Evolutionary conservation across 495 filamentous ascomycete species (phyloP), one percentile per base, ranked within the genome.

Genomic region (Bombardia bombarda): DNA sequence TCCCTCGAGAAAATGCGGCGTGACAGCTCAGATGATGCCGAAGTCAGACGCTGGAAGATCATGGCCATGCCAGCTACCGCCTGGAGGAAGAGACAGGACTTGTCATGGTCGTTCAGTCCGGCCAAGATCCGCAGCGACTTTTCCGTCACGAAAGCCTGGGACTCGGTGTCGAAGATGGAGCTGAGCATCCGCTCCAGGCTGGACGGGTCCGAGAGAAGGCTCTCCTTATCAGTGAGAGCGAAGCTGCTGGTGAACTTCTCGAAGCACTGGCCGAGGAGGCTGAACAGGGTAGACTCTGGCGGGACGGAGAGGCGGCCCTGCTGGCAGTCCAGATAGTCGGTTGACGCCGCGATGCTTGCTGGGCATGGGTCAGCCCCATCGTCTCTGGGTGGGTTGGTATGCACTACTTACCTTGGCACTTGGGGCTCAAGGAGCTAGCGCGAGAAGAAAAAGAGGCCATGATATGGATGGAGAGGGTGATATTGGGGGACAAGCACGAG

Each of bases 41-140:
- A 26, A 12, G 8, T 37, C 9, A 63, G 46, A 0, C 52, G 42
- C 24, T 43, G 46, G 43, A 56, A 58, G 37, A 63, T 10, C 35
- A 57, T 16, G 6, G 51, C 52, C 26, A 62, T 52, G 18, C 56
- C 60, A 2, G 53, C 51, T 0, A 62, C 47, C 24, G 58, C 60
- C 21, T 62, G 58, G 14, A 53, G 21, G 21, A 55, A 56, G 2
- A 63, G 39, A 12, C 32, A 40, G 2, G 49, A 33, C 34, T 41
- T 60, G 20, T 52, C 60, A 22, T 55, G 52, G 32, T 60, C 57
- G 22, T 51, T 48, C 13, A 60, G 47, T 0, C 37, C 49, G 9
- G 46, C 50, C 8, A 58, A 38, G 33, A 53, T 51, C 7, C 32
- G 45, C 1, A 38, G 38, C 3, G 43, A 47, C 3, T 50, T 40